These are phyloP conservation scores for Herpetomonas tarakana DNA, from an alignment of 208 protist species.

Conservation along the genomic window DNA sequence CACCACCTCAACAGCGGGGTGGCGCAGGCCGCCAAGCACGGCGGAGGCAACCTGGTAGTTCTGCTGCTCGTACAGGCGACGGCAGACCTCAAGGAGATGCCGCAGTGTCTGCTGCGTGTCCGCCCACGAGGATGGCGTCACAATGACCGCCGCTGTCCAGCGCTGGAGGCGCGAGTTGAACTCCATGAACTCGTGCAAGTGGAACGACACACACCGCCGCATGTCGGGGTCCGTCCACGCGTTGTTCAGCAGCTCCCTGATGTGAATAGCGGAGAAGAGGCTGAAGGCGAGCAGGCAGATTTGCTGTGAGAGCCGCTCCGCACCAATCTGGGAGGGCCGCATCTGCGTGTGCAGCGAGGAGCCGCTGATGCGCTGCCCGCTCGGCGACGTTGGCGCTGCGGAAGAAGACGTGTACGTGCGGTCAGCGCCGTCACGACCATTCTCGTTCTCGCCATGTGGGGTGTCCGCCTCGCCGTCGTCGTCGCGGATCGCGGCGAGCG, in stretches of 20 bases:
- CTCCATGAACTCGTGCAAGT: constrained; percentile 44
- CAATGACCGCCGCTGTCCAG: constrained; percentile 47
- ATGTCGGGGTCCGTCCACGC: constrained; percentile 42
- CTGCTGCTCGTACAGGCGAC: constrained; percentile 56
- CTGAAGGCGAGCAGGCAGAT: constrained; percentile 60
- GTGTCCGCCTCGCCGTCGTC: not conserved
- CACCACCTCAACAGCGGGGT: constrained; percentile 40
- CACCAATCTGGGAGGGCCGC: constrained; percentile 15
- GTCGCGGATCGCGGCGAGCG: not conserved
- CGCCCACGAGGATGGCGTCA: constrained; percentile 30
- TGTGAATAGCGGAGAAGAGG: constrained; percentile 46
- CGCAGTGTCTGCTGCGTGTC: constrained; percentile 31
- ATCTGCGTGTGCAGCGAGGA: not conserved
- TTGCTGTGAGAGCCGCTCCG: constrained; percentile 37
- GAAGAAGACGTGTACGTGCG: no score
- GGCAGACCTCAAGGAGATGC: constrained; percentile 44
- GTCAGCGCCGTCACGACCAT: no score
- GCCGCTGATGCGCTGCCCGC: not conserved
- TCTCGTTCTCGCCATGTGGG: no score
- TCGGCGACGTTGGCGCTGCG: not conserved
- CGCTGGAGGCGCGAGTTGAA: constrained; percentile 38
- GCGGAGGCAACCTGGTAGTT: constrained; percentile 68
- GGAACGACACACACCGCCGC: constrained; percentile 25
- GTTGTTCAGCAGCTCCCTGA: constrained; percentile 66
- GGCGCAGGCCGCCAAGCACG: constrained; percentile 47